Percentiles rank a stretch among this genome's conserved stretches.
Conservation (phyloP, 1,284 basidiomycete genomes). For the Austroboletus olivaceoglutinosus region DNA sequence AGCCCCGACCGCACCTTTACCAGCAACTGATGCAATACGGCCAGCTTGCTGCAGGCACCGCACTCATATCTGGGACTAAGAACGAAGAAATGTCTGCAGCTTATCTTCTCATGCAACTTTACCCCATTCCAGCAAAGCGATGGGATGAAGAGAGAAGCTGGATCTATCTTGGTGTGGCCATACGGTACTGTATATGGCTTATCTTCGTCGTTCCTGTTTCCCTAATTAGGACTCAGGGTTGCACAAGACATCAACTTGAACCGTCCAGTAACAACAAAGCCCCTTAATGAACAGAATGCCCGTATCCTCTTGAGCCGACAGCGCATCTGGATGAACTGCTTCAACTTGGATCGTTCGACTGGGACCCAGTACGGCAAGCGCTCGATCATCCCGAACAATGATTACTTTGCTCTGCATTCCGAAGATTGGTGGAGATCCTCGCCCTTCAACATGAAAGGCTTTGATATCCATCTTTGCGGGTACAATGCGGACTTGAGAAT, state of each 20-base stretch:
- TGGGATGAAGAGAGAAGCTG: conserved; percentile 82
- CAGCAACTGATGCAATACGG: conserved; percentile 66
- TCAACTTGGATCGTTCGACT: conserved; percentile 79
- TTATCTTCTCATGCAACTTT: conserved; percentile 70
- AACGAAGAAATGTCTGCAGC: conserved; percentile 73
- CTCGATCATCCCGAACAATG: conserved; percentile 69
- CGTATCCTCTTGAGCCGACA: conserved; percentile 85
- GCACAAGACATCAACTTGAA: conserved; percentile 85
- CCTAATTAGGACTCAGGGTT: conserved; percentile 43
- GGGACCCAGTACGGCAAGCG: conserved; percentile 82
- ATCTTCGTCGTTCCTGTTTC: conserved; percentile 1
- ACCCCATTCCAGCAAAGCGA: conserved; percentile 66
- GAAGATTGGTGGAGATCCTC: conserved; percentile 73
- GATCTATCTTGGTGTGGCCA: conserved; percentile 77
- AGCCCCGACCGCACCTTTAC: conserved; percentile 64
- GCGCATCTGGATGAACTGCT: conserved; percentile 84
- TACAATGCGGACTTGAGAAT: conserved; percentile 72
- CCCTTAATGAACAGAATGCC: conserved; percentile 68
- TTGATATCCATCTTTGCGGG: conserved; percentile 73
- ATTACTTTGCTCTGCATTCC: conserved; percentile 73
- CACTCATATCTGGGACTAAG: conserved; percentile 70
- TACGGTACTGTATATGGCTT: conserved; percentile 45
- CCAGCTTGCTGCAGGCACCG: conserved; percentile 67
- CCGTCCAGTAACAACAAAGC: conserved; percentile 65
- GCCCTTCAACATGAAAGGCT: conserved; percentile 62